Base-by-base conservation (phyloP, 2,329 filamentous ascomycete species). In the Paraconiothyrium brasiliense region DNA sequence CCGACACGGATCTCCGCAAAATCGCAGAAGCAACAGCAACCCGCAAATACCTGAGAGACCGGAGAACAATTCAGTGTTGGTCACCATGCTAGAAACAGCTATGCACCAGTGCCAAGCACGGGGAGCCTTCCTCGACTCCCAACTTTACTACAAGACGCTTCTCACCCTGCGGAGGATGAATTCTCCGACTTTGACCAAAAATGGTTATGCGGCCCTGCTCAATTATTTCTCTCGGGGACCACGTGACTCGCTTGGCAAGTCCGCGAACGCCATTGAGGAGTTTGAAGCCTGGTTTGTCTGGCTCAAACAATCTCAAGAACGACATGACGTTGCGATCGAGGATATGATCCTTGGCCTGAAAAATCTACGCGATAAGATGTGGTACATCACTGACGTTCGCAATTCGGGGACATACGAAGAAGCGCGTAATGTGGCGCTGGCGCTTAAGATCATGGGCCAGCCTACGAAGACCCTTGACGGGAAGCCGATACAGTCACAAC, bases 321-420 rank as follows among this genome's bases (percentile, higher is more conserved):
- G 91, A 3, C 89, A 93, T 51, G 92, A 94, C 70, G 86, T 85
- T 2, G 85, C 88, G 13, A 89, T 94, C 39, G 90, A 93, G 44
- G 84, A 87, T 5, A 92, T 93, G 87, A 91, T 92, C 84, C 84
- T 85, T 61, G 87, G 88, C 5, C 84, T 95, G 41, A 87, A 89
- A 60, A 89, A 90, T 24, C 84, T 97, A 43, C 88, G 95, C 46
- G 92, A 97, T 76, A 98, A 98, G 83, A 97, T 98, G 92, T 99
- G 95, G 95, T 99, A 97, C 76, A 92, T 95, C 62, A 94, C 92
- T 1, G 93, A 97, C 76, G 94, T 98, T 32, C 90, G 92, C 64
- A 94, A 94, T 71, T 97, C 95, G 4, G 91, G 89, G 52, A 88
- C 89, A 10, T 98, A 97, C 71, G 92, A 95, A 62, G 91, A 96